Evolutionary conservation across 2,329 filamentous ascomycete species (phyloP).

Genomic region (Penicillium sp.): DNA sequence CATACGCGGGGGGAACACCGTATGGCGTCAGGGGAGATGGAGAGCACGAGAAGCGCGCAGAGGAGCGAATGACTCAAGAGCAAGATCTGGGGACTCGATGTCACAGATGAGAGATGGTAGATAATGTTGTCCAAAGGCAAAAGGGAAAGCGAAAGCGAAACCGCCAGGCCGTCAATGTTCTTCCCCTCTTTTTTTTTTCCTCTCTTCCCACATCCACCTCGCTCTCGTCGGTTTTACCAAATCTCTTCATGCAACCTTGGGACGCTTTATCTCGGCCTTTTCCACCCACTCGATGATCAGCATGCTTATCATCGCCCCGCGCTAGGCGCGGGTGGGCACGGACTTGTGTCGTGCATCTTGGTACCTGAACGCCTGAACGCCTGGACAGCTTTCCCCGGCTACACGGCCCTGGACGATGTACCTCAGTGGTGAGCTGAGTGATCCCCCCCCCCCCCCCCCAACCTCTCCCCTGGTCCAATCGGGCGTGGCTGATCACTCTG

Average conservation of each 20-base stretch:
- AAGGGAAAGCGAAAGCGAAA: slow-evolving; percentile 2
- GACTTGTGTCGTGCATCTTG: slow-evolving; percentile 15
- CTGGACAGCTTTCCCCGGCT: too few species aligned
- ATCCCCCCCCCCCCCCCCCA: too few species aligned
- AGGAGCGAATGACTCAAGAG: too few species aligned
- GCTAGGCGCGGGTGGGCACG: slow-evolving; percentile 27
- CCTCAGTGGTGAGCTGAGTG: too few species aligned
- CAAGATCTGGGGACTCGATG: too few species aligned
- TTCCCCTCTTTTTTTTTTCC: neutral
- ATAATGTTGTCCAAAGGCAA: slow-evolving; percentile 2
- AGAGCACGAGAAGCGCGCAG: too few species aligned
- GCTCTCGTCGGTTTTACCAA: slow-evolving; percentile 21
- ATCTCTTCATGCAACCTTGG: slow-evolving; percentile 24
- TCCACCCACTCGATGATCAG: slow-evolving; percentile 41
- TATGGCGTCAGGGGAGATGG: slow-evolving; percentile 18
- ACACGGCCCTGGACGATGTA: too few species aligned
- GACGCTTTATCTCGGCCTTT: slow-evolving; percentile 33
- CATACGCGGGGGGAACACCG: slow-evolving; percentile 1
- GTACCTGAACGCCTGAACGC: slow-evolving; percentile 21
- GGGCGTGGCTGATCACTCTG: neutral
- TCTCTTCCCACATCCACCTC: slow-evolving; percentile 1
- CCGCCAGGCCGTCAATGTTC: neutral
- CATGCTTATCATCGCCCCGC: slow-evolving; percentile 33
- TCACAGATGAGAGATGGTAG: neutral
- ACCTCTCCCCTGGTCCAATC: too few species aligned